phyloP scores from a whole-genome alignment of 345 rosid genomes.

The Salix purpurea region DNA sequence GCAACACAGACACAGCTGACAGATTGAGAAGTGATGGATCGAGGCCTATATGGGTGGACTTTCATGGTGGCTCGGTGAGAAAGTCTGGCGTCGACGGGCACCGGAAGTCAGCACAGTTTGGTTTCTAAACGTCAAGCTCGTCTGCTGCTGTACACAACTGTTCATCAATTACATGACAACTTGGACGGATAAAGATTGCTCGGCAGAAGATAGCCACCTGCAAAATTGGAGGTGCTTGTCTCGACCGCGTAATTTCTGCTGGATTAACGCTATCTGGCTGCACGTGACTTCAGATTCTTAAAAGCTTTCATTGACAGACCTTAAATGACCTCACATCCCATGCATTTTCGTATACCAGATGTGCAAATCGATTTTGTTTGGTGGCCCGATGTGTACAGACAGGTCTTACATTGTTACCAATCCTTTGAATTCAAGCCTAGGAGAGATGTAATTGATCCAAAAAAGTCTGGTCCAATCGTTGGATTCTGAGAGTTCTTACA shows the following conservation, averaged over 20 bases:
- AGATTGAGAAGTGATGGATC: not conserved
- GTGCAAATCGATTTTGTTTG: not conserved
- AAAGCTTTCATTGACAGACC: not conserved
- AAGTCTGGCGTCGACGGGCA: not conserved
- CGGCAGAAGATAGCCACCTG: not conserved
- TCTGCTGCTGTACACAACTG: not conserved
- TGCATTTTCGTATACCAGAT: not conserved
- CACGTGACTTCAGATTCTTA: not conserved
- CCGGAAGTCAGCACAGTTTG: not conserved
- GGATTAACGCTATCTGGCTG: not conserved
- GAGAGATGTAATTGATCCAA: no score
- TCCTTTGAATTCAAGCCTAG: no score
- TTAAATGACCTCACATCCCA: not conserved
- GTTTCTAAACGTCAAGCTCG: not conserved
- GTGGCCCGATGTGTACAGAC: no score
- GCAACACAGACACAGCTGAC: not conserved
- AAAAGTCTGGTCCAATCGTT: no score
- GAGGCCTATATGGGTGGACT: not conserved
- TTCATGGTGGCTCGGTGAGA: not conserved
- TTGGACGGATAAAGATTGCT: not conserved
- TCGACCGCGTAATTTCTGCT: no score
- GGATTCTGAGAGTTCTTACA: no score
- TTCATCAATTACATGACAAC: not conserved
- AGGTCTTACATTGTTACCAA: no score
- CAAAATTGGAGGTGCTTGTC: not conserved